These are phyloP conservation scores for Samsoniella hepiali DNA, from an alignment of 2,329 filamentous ascomycete genomes.

Conservation along the genomic window DNA sequence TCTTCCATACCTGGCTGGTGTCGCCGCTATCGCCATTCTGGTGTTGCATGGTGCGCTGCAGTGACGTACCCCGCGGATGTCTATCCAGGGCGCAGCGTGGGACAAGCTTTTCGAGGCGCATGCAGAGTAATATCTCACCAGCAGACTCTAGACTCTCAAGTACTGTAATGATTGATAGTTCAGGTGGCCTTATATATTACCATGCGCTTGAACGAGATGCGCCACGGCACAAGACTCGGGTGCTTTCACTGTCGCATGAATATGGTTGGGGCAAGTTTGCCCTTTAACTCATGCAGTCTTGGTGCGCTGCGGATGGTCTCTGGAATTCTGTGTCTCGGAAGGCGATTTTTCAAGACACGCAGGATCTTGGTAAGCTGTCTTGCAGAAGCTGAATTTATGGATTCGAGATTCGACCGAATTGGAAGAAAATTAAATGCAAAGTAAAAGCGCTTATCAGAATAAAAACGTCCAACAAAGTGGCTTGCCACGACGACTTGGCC, in stretches of 20 bases:
- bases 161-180: background rate
- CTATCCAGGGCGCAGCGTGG: background rate
- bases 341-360: background rate
- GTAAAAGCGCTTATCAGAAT: background rate
- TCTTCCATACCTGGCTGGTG: constrained; percentile 57
- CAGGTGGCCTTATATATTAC: background rate
- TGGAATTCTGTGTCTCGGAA: background rate
- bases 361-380: background rate
- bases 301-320: no score
- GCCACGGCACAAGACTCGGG: background rate
- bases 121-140: background rate
- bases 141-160: background rate
- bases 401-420: background rate
- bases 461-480: background rate
- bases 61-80: background rate
- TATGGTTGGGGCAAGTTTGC: background rate
- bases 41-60: background rate
- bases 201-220: background rate
- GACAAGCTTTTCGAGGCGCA: background rate
- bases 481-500: background rate
- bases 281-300: background rate
- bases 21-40: constrained; percentile 39
- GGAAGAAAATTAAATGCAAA: background rate
- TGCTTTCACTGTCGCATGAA: background rate
- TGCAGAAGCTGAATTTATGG: background rate